Percentiles rank a stretch among this genome's conserved stretches.
Evolutionary conservation across 371 early-diverging fungal species (phyloP).

Genomic region (Syncephalastrum racemosum): DNA sequence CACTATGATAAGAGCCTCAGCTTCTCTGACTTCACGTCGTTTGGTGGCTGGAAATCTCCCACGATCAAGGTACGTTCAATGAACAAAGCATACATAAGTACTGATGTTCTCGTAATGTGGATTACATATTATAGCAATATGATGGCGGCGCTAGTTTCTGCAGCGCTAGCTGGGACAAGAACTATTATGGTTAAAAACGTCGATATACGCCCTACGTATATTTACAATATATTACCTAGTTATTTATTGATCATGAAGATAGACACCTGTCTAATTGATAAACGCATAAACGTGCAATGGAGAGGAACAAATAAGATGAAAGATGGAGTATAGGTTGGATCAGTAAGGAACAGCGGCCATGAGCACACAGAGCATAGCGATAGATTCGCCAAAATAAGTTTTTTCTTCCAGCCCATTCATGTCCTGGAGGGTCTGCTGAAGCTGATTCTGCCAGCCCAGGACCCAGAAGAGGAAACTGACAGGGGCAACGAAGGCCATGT

Average conservation of each 20-base stretch:
- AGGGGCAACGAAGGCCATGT: slow-evolving; percentile 65
- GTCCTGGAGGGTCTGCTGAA: slow-evolving; percentile 35
- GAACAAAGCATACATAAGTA: too few relatives aligned
- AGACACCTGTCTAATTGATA: too few relatives aligned
- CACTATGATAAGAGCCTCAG: slow-evolving; percentile 17
- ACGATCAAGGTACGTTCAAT: slow-evolving; percentile 18
- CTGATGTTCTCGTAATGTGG: background rate
- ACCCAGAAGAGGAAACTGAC: slow-evolving; percentile 60
- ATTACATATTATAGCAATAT: slow-evolving; percentile 18
- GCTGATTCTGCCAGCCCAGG: slow-evolving; percentile 48
- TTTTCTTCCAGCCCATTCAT: slow-evolving; percentile 52
- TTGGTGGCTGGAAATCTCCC: slow-evolving; percentile 28
- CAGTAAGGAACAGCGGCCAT: slow-evolving; percentile 48
- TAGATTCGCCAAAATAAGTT: slow-evolving; percentile 67
- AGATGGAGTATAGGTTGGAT: background rate
- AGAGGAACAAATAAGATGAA: too few relatives aligned
- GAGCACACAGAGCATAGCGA: slow-evolving; percentile 57
- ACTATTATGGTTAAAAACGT: slow-evolving; percentile 16
- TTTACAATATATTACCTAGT: too few relatives aligned
- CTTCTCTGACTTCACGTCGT: slow-evolving; percentile 19
- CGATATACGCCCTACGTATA: too few relatives aligned
- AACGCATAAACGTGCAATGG: too few relatives aligned
- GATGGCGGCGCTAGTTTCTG: slow-evolving; percentile 17
- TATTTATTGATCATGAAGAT: too few relatives aligned
- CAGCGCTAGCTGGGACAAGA: slow-evolving; percentile 19